These are phyloP conservation scores for Teunomyces cretensis DNA, from an alignment of 805 yeast species.

Conservation along the genomic window DNA sequence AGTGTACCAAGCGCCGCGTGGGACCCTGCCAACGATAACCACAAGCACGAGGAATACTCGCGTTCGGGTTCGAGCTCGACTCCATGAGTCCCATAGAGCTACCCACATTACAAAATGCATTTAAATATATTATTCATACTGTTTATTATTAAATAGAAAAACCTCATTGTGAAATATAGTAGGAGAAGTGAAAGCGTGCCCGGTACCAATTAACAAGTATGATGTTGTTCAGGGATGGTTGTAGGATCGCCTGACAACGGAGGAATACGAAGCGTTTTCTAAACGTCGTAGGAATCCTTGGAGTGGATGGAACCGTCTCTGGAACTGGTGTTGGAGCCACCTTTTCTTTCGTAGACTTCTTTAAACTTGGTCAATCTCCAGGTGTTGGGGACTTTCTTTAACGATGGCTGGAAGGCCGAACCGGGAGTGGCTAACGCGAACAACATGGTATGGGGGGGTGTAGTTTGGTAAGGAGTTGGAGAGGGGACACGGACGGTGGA, in stretches of 20 bases:
- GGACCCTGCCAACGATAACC: slow-evolving; percentile 40
- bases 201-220: too few species aligned
- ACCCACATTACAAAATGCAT: not conserved
- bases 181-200: not conserved
- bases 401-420: slow-evolving; percentile 39
- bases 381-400: slow-evolving; percentile 29
- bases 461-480: not conserved
- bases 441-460: slow-evolving; percentile 16
- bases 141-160: slow-evolving; percentile 4
- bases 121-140: not conserved
- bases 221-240: too few species aligned
- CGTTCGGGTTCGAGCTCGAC: slow-evolving; percentile 12
- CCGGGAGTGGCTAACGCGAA: slow-evolving; percentile 34
- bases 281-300: not conserved
- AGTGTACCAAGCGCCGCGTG: slow-evolving; percentile 44
- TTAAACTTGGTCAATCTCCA: slow-evolving; percentile 41
- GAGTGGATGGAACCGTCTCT: slow-evolving; percentile 11
- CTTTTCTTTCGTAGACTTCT: slow-evolving; percentile 25
- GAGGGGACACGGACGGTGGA: not conserved
- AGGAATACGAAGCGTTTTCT: not conserved
- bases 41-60: slow-evolving; percentile 23
- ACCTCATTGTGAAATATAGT: not conserved
- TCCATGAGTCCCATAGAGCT: too few species aligned
- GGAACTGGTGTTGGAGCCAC: slow-evolving; percentile 19
- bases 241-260: too few species aligned